Evolutionary conservation across 176 grass and related monocot genomes (phyloP).

Genomic region (Paspalum vaginatum): DNA sequence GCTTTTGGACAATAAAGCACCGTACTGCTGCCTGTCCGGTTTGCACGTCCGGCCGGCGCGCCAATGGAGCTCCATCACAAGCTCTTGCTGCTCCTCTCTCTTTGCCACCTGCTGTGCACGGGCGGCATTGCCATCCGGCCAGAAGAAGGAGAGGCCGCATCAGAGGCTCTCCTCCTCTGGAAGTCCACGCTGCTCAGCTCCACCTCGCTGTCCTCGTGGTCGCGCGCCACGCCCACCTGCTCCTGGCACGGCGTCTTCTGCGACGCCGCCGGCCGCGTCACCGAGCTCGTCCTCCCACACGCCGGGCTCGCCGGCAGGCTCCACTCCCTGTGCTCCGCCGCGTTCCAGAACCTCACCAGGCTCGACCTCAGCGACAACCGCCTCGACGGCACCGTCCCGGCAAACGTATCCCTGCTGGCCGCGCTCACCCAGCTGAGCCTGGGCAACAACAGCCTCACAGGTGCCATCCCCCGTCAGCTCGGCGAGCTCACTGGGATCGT

Average conservation of each 20-base stretch:
- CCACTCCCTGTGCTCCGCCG: constrained; percentile 32
- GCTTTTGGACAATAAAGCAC: no score
- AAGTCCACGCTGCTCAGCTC: constrained; percentile 43
- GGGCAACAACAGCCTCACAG: neutral
- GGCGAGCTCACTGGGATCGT: no score
- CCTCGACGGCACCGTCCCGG: constrained; percentile 40
- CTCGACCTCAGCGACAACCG: constrained; percentile 48
- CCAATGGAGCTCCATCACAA: neutral
- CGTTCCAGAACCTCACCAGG: constrained; percentile 12
- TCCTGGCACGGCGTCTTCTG: constrained; percentile 56
- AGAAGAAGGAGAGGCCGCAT: neutral
- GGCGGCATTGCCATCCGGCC: neutral
- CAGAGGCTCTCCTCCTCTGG: constrained; percentile 55
- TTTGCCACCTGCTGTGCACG: neutral
- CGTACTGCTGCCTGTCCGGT: no score
- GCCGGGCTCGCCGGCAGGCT: constrained; percentile 40
- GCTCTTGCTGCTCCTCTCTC: neutral
- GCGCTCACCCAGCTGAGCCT: neutral
- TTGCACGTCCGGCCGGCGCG: no score
- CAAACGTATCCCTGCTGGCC: constrained; percentile 23
- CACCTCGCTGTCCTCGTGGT: constrained; percentile 36
- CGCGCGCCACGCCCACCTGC: constrained; percentile 39
- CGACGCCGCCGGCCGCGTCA: constrained; percentile 10
- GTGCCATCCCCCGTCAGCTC: constrained; percentile 20
- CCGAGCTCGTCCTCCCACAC: constrained; percentile 8